Base-by-base conservation (phyloP, 257 asterid species). In the Ocimum tenuiflorum region DNA sequence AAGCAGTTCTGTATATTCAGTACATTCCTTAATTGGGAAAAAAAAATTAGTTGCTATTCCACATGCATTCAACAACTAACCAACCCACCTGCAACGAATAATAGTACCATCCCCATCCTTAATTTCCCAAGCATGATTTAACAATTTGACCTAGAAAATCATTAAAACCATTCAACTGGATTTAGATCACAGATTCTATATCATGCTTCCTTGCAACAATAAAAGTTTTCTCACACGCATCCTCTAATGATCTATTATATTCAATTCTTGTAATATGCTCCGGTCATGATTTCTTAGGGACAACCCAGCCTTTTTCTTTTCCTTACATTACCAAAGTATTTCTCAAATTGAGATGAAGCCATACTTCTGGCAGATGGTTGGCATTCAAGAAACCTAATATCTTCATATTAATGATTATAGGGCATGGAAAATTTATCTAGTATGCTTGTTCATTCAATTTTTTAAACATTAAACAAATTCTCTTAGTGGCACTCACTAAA, bases 1-100 rank as follows among this genome's bases (percentile, higher is more conserved):
- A 13, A 27, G 31, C 31, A 1, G 31, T 27, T 27, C 31, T 27
- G 31, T 2, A 4, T 1, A 27, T 27, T 27, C 31, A 69, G 51
- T 31, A 27, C 31, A 27, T 27, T 27, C 31, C 2, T n/a, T n/a
- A 23, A 38, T 36, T 39, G 55, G 74, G 71, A 47, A 65, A 23
- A 62, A 55, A 54, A 63, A 68, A 36, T 18, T 39, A 67, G 43
- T n/a, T 70, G 64, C 60, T 43, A 68, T 61, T 66, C 73, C 72
- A 69, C 77, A 75, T 73, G 77, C 80, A 81, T 75, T 77, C 59
- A 75, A 78, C 74, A 55, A 80, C 80, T 80, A 78, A 78, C 86
- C 86, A 83, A 85, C 95, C 90, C 87, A 88, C 96, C 98, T 91
- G 89, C 92, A 81, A 85, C 54, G 95, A 71, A 83, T 79, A 73